Evolutionary conservation across 2,329 filamentous ascomycete genomes (phyloP), one percentile per base, ranked within the genome.

Genomic region (Aspergillus pseudonomiae): DNA sequence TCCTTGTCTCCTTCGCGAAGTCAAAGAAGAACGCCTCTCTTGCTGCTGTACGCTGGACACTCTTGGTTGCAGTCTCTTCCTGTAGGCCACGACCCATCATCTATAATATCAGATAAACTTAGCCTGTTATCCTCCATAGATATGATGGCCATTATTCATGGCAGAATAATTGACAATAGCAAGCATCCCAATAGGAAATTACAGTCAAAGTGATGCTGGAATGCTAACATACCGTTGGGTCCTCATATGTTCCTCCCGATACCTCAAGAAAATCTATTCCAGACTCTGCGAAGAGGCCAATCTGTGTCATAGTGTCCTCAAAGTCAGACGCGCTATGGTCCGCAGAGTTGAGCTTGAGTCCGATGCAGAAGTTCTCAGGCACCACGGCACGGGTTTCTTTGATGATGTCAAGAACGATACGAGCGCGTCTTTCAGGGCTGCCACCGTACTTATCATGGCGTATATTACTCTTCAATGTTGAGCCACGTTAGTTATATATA

Each of bases 11-110:
- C 12, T 76, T 75, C 0, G 85, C 85, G 63, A 89, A 90, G 21
- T 88, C 84, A 0, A 89, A 76, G 74, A 90, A 90, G 77, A 88
- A 89, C 0, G 86, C 85, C 66, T 90, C 87, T 16, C 87, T n/a
- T 48, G 30, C 56, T 11, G 39, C 30, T 5, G 24, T 58, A n/a
- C 39, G 39, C 43, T n/a, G 43, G 19, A 19, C 21, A 24, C 3
- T 58, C n/a, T 30, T 16, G 7, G 16, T 19, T 19, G 39, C 3
- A 41, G 2, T n/a, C 19, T 41, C 39, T 7, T n/a, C 39, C n/a
- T 41, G 6, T 2, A 41, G 7, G 2, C 39, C 39, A 10, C 39
- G 39, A 16, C 39, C 39, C 39, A 41, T 10, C 39, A 41, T 41
- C 39, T 41, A 41, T 41, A 41, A 19, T 9, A 41, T n/a, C 39